These are phyloP conservation scores for Arthroderma sp. DNA, from an alignment of 2,329 filamentous ascomycete species.

Conservation along the genomic window DNA sequence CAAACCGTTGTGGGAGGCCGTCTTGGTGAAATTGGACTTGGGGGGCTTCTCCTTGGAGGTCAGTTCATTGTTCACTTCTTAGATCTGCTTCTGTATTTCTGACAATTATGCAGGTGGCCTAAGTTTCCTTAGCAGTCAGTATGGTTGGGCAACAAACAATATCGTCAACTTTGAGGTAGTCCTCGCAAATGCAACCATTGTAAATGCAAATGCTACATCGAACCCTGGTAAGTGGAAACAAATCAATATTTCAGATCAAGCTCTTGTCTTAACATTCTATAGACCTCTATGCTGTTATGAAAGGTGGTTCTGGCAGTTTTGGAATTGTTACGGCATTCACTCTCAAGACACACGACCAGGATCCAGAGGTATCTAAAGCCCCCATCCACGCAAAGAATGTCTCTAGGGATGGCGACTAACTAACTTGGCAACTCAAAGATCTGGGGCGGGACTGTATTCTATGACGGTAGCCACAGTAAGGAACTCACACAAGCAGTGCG, in stretches of 20 bases:
- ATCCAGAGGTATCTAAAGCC: conserved; percentile 17
- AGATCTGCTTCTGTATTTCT: background rate
- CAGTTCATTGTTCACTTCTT: conserved; percentile 14
- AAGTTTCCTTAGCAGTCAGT: conserved; percentile 23
- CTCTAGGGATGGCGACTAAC: background rate
- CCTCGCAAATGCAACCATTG: conserved; percentile 25
- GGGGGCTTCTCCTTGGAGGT: conserved; percentile 37
- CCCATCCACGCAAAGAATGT: background rate
- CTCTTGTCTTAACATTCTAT: background rate
- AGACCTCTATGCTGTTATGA: conserved; percentile 31
- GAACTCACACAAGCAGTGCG: conserved; percentile 24
- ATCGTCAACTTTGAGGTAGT: conserved; percentile 26
- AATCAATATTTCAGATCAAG: conserved; percentile 25
- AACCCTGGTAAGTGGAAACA: conserved; percentile 19
- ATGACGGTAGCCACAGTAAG: conserved; percentile 26
- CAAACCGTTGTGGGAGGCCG: conserved; percentile 34
- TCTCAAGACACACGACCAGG: conserved; percentile 24
- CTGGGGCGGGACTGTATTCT: conserved; percentile 40
- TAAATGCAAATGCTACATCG: conserved; percentile 19
- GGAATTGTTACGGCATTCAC: conserved; percentile 35
- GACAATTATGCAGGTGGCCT: conserved; percentile 15
- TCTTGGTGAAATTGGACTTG: conserved; percentile 39
- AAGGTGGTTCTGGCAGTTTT: conserved; percentile 35
- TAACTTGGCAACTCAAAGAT: conserved; percentile 20
- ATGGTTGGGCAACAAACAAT: conserved; percentile 25